These are phyloP conservation scores for Avena atlantica DNA, from an alignment of 176 grass and related monocot species.

Conservation along the genomic window DNA sequence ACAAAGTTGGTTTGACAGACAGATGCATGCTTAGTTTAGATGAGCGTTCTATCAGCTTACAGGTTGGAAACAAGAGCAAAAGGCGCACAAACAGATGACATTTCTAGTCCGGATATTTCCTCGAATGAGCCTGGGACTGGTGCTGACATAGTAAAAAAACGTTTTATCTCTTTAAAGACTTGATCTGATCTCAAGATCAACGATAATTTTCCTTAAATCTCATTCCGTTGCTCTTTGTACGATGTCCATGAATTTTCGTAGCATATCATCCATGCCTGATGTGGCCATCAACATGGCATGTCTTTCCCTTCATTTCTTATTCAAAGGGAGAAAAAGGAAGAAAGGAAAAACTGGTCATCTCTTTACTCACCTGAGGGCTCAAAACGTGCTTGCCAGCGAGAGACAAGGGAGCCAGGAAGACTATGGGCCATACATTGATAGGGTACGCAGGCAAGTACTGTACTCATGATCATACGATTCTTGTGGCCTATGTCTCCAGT, in stretches of 20 bases:
- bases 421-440: constrained; percentile 28
- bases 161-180: not conserved
- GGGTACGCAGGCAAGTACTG: constrained; percentile 7
- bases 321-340: not conserved
- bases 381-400: constrained; percentile 52
- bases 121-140: not conserved
- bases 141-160: too few relatives aligned
- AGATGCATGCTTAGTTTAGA: constrained; percentile 8
- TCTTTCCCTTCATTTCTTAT: not conserved
- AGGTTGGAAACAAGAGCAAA: not conserved
- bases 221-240: not conserved
- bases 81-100: not conserved
- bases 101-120: not conserved
- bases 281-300: not conserved
- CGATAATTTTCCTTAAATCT: not conserved
- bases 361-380: constrained; percentile 38
- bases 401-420: constrained; percentile 35
- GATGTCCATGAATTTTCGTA: not conserved
- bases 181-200: not conserved
- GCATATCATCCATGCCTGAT: constrained; percentile 5
- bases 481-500: constrained; percentile 34
- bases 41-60: constrained; percentile 22
- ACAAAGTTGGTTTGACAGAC: constrained; percentile 39
- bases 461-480: constrained; percentile 45
- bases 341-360: not conserved